Evolutionary conservation across 352 stramenopile species (phyloP).

Genomic region (Albugo candida): DNA sequence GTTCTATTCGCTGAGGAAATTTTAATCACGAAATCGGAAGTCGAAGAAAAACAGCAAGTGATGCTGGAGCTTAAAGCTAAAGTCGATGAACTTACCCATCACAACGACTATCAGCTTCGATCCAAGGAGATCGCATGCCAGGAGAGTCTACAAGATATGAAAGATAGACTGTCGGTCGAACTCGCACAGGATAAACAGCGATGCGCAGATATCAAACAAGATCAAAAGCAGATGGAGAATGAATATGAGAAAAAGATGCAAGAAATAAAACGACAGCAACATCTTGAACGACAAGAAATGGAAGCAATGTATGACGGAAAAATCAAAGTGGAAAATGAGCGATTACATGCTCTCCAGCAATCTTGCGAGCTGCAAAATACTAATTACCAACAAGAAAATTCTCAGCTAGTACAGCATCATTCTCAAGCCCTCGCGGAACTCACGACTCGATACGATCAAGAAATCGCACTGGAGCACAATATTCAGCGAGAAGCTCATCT

Average conservation of each 20-base stretch:
- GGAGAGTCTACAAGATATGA: slow-evolving; percentile 91
- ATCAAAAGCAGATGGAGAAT: slow-evolving; percentile 83
- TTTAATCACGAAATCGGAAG: slow-evolving; percentile 82
- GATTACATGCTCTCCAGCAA: slow-evolving; percentile 67
- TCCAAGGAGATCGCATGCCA: slow-evolving; percentile 92
- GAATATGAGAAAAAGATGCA: slow-evolving; percentile 83
- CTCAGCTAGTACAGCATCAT: slow-evolving; percentile 55
- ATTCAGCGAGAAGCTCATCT: slow-evolving; percentile 38
- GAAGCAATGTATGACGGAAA: slow-evolving; percentile 82
- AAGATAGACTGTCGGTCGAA: slow-evolving; percentile 85
- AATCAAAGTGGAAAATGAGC: slow-evolving; percentile 81
- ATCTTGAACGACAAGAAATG: slow-evolving; percentile 78
- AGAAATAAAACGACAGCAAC: slow-evolving; percentile 78
- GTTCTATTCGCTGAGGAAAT: slow-evolving; percentile 82
- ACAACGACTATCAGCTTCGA: slow-evolving; percentile 91
- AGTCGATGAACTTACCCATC: slow-evolving; percentile 84
- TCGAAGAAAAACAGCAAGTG: slow-evolving; percentile 83
- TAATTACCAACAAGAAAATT: slow-evolving; percentile 54
- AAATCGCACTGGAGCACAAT: slow-evolving; percentile 74
- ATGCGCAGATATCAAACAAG: slow-evolving; percentile 73
- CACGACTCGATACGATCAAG: slow-evolving; percentile 82
- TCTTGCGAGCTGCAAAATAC: slow-evolving; percentile 51
- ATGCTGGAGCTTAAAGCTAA: slow-evolving; percentile 89
- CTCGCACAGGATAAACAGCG: slow-evolving; percentile 84
- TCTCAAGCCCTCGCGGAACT: slow-evolving; percentile 80